Evolutionary conservation across 2,329 filamentous ascomycete species (phyloP), one percentile per base, ranked within the genome.

Genomic region (Fusarium paranaense): DNA sequence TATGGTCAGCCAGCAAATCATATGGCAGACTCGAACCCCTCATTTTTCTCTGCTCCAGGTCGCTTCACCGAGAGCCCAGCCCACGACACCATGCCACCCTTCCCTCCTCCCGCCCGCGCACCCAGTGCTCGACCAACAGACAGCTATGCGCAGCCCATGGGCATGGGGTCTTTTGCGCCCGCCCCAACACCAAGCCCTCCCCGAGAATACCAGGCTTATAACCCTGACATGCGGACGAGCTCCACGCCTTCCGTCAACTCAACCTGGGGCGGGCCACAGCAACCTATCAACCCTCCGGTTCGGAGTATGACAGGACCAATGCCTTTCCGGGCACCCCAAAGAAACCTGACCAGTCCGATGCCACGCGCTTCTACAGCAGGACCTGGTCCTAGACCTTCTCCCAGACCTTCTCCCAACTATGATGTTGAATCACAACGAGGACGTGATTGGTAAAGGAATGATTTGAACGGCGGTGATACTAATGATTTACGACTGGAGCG

Each of bases 321-420:
- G 16, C 78, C 81, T 30, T 76, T 78, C 11, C 74, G 81, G 30
- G 82, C 82, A 40, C 76, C 82, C 32, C 84, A 85, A 71, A 82
- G 87, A 60, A 87, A 85, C 64, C 83, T 87, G 82, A 87, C 86
- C 25, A 84, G 83, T 5, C 84, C 85, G 5, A 75, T 83, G 63
- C 81, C 82, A 16, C 77, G 81, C 52, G 78, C 76, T 42, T 74
- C 70, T 50, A 69, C 61, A 35, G 69, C 71, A 16, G 71, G 68
- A 10, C 75, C 76, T 27, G 75, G 74, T 33, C 72, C 76, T 57
- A 74, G 78, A 42, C 75, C 72, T n/a, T 74, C 71, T 33, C 78
- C 79, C 10, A 82, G 78, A 40, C 75, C 72, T 22, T 74, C 71
- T 35, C 78, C 79, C 11, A 82, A 79, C 42, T 84, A 85, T 70